phyloP scores from a whole-genome alignment of 208 protist species.

The Trypanosoma theileri region DNA sequence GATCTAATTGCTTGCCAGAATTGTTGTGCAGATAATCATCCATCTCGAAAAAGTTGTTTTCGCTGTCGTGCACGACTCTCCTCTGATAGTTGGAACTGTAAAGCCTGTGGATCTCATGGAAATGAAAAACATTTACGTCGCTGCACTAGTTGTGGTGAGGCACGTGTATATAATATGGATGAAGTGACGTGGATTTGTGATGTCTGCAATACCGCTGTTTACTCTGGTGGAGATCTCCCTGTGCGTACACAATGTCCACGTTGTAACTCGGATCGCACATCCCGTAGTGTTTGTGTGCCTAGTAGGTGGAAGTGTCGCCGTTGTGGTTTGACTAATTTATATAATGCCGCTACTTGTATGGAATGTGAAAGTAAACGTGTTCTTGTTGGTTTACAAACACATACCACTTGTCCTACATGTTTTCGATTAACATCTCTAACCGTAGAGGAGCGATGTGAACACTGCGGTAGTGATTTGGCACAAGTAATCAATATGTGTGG shows the following conservation, averaged over 20 bases:
- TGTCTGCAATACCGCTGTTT: slow-evolving; percentile 63
- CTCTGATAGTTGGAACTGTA: slow-evolving; percentile 57
- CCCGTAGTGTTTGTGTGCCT: slow-evolving; percentile 39
- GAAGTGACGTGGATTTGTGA: slow-evolving; percentile 79
- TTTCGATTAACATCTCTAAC: slow-evolving; percentile 54
- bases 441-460: slow-evolving; percentile 49
- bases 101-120: slow-evolving; percentile 31
- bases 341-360: slow-evolving; percentile 29
- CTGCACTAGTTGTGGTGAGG: slow-evolving; percentile 43
- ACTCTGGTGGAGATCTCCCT: slow-evolving; percentile 57
- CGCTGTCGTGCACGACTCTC: slow-evolving; percentile 62
- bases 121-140: slow-evolving; percentile 31
- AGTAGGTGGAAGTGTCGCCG: slow-evolving; percentile 56
- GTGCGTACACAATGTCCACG: slow-evolving; percentile 51
- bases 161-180: slow-evolving; percentile 44
- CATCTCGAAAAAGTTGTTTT: slow-evolving; percentile 49
- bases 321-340: slow-evolving; percentile 55
- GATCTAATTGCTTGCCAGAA: slow-evolving; percentile 39
- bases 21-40: slow-evolving; percentile 55
- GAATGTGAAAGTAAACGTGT: slow-evolving; percentile 58
- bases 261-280: slow-evolving; percentile 39
- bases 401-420: slow-evolving; percentile 56
- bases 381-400: slow-evolving; percentile 36
- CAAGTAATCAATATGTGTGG: slow-evolving; percentile 33
- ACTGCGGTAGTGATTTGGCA: slow-evolving; percentile 53